Percentiles rank a stretch among this genome's conserved stretches.
phyloP scores from a whole-genome alignment of 441 rosid species.

The Erysimum pusillum region DNA sequence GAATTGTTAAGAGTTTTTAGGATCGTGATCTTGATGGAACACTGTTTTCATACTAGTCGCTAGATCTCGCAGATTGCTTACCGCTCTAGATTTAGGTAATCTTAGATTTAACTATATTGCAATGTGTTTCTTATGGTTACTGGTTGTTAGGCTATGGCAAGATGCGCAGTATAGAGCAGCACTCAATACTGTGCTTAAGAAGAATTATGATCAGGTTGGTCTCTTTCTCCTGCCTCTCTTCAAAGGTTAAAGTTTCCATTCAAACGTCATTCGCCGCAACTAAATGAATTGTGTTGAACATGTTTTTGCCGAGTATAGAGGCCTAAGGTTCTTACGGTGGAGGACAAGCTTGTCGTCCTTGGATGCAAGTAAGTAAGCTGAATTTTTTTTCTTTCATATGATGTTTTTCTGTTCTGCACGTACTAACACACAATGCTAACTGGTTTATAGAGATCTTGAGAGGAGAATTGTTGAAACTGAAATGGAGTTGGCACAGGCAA shows the following conservation, averaged over 20 bases:
- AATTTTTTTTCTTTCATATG: neutral
- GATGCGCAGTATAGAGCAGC: slow-evolving; percentile 86
- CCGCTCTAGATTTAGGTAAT: neutral
- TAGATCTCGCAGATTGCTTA: slow-evolving; percentile 34
- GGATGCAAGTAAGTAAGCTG: slow-evolving; percentile 98
- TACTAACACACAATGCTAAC: slow-evolving; percentile 22
- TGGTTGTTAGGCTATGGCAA: slow-evolving; percentile 78
- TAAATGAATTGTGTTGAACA: slow-evolving; percentile 3
- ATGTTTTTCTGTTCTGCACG: slow-evolving; percentile 18
- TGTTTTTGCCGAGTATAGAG: slow-evolving; percentile 59
- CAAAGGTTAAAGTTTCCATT: neutral
- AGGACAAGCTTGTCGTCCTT: slow-evolving; percentile 82
- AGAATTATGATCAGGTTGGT: slow-evolving; percentile 75
- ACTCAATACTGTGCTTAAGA: slow-evolving; percentile 74
- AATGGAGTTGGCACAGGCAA: slow-evolving; percentile 95
- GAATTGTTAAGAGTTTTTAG: neutral
- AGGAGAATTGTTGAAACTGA: slow-evolving; percentile 88
- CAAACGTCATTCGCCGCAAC: neutral
- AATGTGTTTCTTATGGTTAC: slow-evolving; percentile 11
- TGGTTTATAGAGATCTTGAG: slow-evolving; percentile 75
- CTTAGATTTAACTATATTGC: neutral
- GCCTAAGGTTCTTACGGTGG: slow-evolving; percentile 91
- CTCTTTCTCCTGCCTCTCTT: slow-evolving; percentile 25
- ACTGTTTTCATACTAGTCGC: slow-evolving; percentile 6
- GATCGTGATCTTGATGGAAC: slow-evolving; percentile 18